Evolutionary conservation across 2,329 filamentous ascomycete species (phyloP), one percentile per base, ranked within the genome.

Genomic region (Laburnicola sp.): DNA sequence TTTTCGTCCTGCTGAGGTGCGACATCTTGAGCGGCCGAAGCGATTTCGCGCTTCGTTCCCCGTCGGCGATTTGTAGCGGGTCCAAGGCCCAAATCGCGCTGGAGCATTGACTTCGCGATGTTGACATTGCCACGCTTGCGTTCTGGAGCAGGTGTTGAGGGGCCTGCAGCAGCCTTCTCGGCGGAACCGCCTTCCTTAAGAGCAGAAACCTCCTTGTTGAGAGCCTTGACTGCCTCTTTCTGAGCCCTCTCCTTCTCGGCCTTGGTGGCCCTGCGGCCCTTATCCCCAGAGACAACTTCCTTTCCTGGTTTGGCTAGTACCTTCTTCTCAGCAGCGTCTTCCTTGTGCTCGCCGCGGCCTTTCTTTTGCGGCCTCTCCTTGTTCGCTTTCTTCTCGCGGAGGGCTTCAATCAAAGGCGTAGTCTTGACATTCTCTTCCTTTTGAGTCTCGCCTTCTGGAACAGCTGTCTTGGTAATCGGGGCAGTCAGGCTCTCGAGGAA

Each of bases 401-500:
- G 80, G 59, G 86, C 95, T 67, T 97, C 91, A 47, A 97, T 89
- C 45, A 99, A 75, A 0, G 94, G 94, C 0, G 94, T 97, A 0
- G 86, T 92, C 23, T 85, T 91, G 42, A 89, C 80, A 64, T 89
- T 88, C 31, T 82, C 79, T 56, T 79, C 79, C 57, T 79, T 79
- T 26, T 81, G 63, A 37, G 63, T 81, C 3, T 80, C 72, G 35
- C 80, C 81, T 28, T 84, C 80, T 25, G 81, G 75, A 23, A 77
- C 73, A 7, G 76, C 65, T 9, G 82, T 73, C 64, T 82, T 86
- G n/a, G 75, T 73, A 53, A 84, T 79, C 2, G 82, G 84, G 60
- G 95, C 91, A 1, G 92, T 95, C 40, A 97, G 81, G 47, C 84
- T 88, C 70, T 95, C 89, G 6, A 99, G 81, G 70, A 97, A 99